Evolutionary conservation across 1,139 yeast genomes (phyloP).

Genomic region (Meyerozyma guilliermondii): DNA sequence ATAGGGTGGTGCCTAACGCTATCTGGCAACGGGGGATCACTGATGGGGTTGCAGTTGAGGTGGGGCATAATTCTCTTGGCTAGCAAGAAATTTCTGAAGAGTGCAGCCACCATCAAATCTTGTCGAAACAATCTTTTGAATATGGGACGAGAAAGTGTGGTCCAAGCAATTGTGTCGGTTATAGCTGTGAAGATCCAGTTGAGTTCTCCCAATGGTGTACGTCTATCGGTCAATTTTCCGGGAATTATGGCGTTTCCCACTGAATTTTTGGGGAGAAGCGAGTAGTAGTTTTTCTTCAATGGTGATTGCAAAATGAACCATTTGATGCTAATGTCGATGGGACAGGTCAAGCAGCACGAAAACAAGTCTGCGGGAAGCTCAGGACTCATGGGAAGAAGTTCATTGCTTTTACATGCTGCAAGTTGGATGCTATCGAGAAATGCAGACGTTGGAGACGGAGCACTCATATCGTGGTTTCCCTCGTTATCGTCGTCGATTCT

Average conservation of each 20-base stretch:
- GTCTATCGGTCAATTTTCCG: constrained; percentile 84
- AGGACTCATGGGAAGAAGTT: constrained; percentile 87
- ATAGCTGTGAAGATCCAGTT: constrained; percentile 98
- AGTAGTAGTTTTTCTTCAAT: constrained; percentile 56
- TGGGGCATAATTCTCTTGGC: constrained; percentile 95
- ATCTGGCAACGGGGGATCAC: constrained; percentile 91
- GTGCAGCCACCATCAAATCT: constrained; percentile 94
- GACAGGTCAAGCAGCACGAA: constrained; percentile 92
- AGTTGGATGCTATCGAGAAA: constrained; percentile 87
- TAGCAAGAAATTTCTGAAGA: constrained; percentile 83
- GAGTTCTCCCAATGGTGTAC: constrained; percentile 93
- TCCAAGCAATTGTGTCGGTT: constrained; percentile 98
- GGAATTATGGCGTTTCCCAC: constrained; percentile 72
- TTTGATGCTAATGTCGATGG: constrained; percentile 87
- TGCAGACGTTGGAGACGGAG: constrained; percentile 63
- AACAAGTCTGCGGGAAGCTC: constrained; percentile 94
- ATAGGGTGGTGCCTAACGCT: constrained; percentile 75
- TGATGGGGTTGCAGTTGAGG: constrained; percentile 88
- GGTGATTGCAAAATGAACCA: constrained; percentile 90
- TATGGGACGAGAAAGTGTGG: constrained; percentile 78
- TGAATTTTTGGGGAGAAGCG: constrained; percentile 43
- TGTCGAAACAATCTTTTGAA: constrained; percentile 90
- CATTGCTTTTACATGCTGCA: constrained; percentile 89
- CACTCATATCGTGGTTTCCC: constrained; percentile 59
- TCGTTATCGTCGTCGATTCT: constrained; percentile 84